These are phyloP conservation scores for Sphaerulina musiva DNA, from an alignment of 2,329 filamentous ascomycete genomes.

Conservation along the genomic window DNA sequence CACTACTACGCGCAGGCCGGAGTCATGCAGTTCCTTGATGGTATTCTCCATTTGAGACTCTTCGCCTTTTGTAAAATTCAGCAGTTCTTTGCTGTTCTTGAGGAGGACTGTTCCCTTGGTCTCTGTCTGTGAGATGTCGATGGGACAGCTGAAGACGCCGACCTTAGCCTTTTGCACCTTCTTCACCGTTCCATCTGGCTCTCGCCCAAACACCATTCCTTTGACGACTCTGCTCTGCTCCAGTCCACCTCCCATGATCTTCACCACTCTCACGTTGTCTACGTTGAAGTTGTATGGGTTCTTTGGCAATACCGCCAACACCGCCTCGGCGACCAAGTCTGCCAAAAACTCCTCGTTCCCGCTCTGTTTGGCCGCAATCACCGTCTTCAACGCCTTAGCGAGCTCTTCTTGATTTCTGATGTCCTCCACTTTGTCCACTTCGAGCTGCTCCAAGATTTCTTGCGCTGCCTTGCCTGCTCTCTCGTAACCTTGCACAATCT, in stretches of 20 bases:
- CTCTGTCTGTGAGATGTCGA: slow-evolving; percentile 93
- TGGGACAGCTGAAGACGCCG: slow-evolving; percentile 89
- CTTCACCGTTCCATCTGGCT: slow-evolving; percentile 85
- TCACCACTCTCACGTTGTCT: slow-evolving; percentile 96
- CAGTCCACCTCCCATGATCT: slow-evolving; percentile 97
- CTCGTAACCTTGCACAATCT: slow-evolving; percentile 94
- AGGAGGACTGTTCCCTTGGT: slow-evolving; percentile 96
- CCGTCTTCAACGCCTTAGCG: slow-evolving; percentile 90
- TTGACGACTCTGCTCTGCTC: slow-evolving; percentile 91
- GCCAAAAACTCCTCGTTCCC: slow-evolving; percentile 87
- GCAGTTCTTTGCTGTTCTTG: slow-evolving; percentile 97
- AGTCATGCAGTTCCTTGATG: slow-evolving; percentile 94
- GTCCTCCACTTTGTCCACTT: slow-evolving; percentile 84
- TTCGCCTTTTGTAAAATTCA: slow-evolving; percentile 96
- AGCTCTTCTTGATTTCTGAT: slow-evolving; percentile 75
- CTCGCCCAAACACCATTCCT: slow-evolving; percentile 96
- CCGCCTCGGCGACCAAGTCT: slow-evolving; percentile 74
- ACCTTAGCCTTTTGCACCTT: slow-evolving; percentile 92
- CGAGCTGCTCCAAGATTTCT: slow-evolving; percentile 70
- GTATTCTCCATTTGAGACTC: slow-evolving; percentile 82
- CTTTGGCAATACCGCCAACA: slow-evolving; percentile 85
- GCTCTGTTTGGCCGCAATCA: slow-evolving; percentile 93
- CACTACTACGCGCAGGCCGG: slow-evolving; percentile 82
- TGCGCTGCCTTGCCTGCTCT: slow-evolving; percentile 85
- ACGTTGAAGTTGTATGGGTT: slow-evolving; percentile 96